Evolutionary conservation across 2,329 filamentous ascomycete species (phyloP), one percentile per base, ranked within the genome.

Genomic region (Trichophyton mentagrophytes): DNA sequence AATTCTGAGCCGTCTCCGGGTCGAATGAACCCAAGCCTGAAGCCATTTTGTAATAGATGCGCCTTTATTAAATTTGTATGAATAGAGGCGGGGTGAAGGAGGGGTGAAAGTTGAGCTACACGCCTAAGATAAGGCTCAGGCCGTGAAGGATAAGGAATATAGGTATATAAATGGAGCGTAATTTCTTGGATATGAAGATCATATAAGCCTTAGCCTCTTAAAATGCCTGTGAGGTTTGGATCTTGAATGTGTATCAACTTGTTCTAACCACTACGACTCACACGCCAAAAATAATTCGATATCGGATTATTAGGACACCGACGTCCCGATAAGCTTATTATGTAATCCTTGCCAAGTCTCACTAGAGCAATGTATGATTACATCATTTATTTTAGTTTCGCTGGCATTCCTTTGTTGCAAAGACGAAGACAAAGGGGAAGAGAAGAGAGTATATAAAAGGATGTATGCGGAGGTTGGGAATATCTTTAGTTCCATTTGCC

Each of bases 1-100:
- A 79, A 75, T 89, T 89, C 70, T 87, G 82, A 40, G 84, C 83
- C 71, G 84, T 76, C 70, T 88, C 83, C 25, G 82, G 74, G 63
- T 83, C 77, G 67, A 83, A 79, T 13, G 61, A 20, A 30, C 47
- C 57, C 46, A 51, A 38, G 25, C 55, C 22, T 60, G 33, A 25
- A 22, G 62, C 57, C 62, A 63, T 63, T 27, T 57, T 57, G 11
- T 17, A n/a, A 36, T 56, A 36, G 20, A 38, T 51, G 46, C 11
- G 6, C 7, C 51, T 51, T 20, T 17, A 55, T 2, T 38, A 13
- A 55, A 30, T n/a, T 27, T 44, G 20, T 13, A 22, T 7, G 33
- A 9, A 13, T 30, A 36, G 30, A 30, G 55, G 55, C 20, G 55
- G 55, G 55, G 55, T 25, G 27, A 42, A 44, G 55, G 33, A 44